phyloP scores from a whole-genome alignment of 345 rosid species.

The Rhizophora apiculata region DNA sequence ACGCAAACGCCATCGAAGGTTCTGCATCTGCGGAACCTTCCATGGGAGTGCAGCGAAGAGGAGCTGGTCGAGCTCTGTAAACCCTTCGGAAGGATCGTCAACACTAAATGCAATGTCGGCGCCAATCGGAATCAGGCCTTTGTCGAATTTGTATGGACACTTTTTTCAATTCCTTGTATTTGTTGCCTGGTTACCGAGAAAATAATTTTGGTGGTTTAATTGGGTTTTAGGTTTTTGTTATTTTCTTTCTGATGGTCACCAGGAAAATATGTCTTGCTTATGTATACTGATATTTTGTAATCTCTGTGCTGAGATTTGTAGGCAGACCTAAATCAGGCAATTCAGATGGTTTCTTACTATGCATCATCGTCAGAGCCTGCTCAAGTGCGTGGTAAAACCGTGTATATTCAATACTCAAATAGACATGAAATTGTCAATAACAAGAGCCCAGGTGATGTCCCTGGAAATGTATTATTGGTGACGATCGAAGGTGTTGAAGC shows the following conservation, averaged over 20 bases:
- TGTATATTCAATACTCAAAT: slow-evolving; percentile 91
- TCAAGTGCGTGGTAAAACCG: slow-evolving; percentile 89
- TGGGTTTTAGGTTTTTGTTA: no score
- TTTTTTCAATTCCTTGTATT: background rate
- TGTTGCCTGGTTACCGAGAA: background rate
- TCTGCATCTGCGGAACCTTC: slow-evolving; percentile 85
- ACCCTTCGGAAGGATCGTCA: slow-evolving; percentile 91
- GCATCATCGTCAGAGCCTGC: slow-evolving; percentile 98
- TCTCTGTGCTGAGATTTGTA: slow-evolving; percentile 32
- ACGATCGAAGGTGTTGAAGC: slow-evolving; percentile 96
- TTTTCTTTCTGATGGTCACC: background rate
- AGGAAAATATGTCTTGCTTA: background rate
- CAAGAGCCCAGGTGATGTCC: slow-evolving; percentile 94
- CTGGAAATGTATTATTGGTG: slow-evolving; percentile 89
- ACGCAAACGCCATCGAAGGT: slow-evolving; percentile 98
- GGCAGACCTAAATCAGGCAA: slow-evolving; percentile 88
- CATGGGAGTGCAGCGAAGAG: slow-evolving; percentile 90
- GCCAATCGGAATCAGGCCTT: slow-evolving; percentile 96
- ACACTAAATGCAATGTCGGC: slow-evolving; percentile 91
- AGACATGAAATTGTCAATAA: slow-evolving; percentile 94
- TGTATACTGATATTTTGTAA: background rate
- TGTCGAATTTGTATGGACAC: slow-evolving; percentile 68
- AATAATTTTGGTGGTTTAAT: background rate
- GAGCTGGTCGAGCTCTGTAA: slow-evolving; percentile 90
- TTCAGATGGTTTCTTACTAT: slow-evolving; percentile 92